Base-by-base conservation (phyloP, 768 basidiomycete genomes). In the Termitomyces sp. region DNA sequence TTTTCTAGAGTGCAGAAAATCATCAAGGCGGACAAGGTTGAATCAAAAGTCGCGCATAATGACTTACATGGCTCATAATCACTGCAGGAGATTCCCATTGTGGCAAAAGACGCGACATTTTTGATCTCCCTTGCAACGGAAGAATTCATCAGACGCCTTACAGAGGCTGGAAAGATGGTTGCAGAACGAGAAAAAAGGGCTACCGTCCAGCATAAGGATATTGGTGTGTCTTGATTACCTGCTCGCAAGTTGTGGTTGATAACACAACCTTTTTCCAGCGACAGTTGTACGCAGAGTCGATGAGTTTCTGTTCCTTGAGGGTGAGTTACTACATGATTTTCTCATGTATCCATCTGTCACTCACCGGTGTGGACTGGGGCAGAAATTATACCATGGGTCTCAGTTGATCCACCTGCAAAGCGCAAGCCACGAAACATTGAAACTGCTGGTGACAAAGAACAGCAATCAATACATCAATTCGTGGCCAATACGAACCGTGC, bases 101-200 rank as follows among this genome's bases (percentile, higher is more conserved):
- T 92, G 5, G 85, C 86, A 12, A 86, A 78, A 67, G 93, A 95
- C 54, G 92, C 91, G 24, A 80, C 84, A 0, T 85, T 92, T 63
- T 71, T 93, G 60, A 86, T 95, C 47, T 84, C 90, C 22, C 73
- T 92, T 28, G 92, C 92, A 6, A 87, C 94, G 56, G 94, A 96
- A 71, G 88, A 92, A 69, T 95, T 96, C 62, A 87, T 95, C 53
- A 85, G 83, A 68, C 80, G 85, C 51, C 72, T 95, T 30, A 79
- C 82, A 33, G 83, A 87, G 56, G 87, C 90, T 6, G 83, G 81
- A n/a, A 85, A 89, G 61, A 79, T 75, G 53, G 79, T 84, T 14
- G 90, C 93, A 6, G 78, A 81, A 57, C 74, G 82, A 53, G 91
- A 94, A 60, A 87, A 83, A 62, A 75, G 93, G 59, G 70, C 82